Evolutionary conservation across 2,329 filamentous ascomycete species (phyloP), one percentile per base, ranked within the genome.

Genomic region (Cladosporium sp.): DNA sequence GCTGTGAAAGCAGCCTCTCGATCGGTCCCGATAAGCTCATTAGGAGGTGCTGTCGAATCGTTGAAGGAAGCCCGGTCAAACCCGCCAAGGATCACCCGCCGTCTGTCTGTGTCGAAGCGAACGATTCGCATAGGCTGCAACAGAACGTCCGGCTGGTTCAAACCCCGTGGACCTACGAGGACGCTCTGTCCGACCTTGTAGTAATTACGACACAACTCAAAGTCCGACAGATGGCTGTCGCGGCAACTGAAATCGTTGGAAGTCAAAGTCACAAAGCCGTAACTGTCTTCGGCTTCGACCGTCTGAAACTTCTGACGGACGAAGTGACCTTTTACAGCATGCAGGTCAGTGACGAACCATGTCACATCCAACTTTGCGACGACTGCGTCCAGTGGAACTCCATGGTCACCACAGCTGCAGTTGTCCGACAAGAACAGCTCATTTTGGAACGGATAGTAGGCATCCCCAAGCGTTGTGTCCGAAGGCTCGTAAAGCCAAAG

Each of bases 391-490:
- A 83, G 81, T 0, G 80, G 69, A 3, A 91, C 80, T 30, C 82
- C 81, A 0, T 78, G 73, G 21, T 85, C 80, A 0, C 79, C 74
- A 67, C 91, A 95, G 1, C 88, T 90, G 77, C 92, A 94, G 66
- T 93, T 87, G 59, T 92, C 86, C 0, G 88, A 91, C 0, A 94
- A 77, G 67, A 95, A 95, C 0, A 95, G 76, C 75, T 96, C 91
- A 60, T 93, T 91, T 0, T 78, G 67, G 76, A 86, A 88, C 0
- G 89, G 89, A 70, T 94, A 96, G 11, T 82, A 83, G 77, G 89
- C 88, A 6, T 84, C 78, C 0, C 83, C 85, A 51, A 92, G 91
- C 0, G 89, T 85, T 0, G 92, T 95, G 63, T 95, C 89, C 0
- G 82, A 80, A 0, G 91, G 85, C 2, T 85, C 82, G 69, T 93